Evolutionary conservation across 805 yeast species (phyloP), one percentile per base, ranked within the genome.

Genomic region (Myxozyma mucilagina): DNA sequence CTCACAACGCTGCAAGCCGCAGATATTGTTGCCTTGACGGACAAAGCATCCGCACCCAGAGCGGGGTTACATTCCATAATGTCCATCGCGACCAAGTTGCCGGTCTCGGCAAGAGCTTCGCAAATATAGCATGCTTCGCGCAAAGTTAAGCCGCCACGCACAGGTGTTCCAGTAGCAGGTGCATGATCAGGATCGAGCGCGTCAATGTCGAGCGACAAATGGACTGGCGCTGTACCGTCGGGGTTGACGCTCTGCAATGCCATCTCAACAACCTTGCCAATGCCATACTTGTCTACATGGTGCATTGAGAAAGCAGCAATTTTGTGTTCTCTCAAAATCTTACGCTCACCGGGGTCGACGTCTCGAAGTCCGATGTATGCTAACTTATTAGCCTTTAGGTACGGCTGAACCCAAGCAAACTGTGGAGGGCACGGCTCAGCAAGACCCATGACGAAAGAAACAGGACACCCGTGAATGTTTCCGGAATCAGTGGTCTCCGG

Each of bases 101-200:
- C 97, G 32, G 96, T 84, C 70, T 85, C 90, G 8, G 97, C 97
- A 38, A 92, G 79, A 67, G 93, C 94, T 77, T 93, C 99, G 63
- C 92, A 94, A 56, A 93, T 76, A 73, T 87, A 93, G 73, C 94
- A 81, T 53, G 97, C 97, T 76, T 93, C 99, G 77, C 99, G 84
- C 75, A 93, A 81, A 8, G 97, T 87, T 66, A 93, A 79, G 3
- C 99, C 99, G 66, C 98, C 98, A 74, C 96, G 86, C 14, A 93
- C 99, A 47, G 97, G 93, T 0, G 99, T 94, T 57, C 99, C 99
- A 0, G 99, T 93, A 43, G 97, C 96, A 18, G 97, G 97, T 13
- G 94, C 97, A 72, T 80, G 91, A 64, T 85, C 81, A 51, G 98
- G 98, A 75, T 93, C 99, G 60, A 94, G 87, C 47, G 97, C 97